phyloP scores from a whole-genome alignment of 768 basidiomycete species.

The Podaxis sp. region DNA sequence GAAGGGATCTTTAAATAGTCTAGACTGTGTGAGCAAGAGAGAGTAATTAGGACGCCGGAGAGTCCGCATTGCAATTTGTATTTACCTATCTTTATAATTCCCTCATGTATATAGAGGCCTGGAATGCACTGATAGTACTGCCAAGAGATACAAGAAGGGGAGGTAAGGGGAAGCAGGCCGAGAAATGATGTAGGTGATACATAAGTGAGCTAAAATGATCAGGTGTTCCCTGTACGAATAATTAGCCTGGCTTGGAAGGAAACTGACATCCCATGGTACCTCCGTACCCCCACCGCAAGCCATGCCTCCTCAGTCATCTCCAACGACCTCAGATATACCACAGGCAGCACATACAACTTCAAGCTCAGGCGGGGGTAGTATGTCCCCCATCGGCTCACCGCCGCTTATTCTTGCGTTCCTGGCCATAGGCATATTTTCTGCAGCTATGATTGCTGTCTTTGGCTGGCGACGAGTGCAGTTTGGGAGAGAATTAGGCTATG shows the following conservation, averaged over 20 bases:
- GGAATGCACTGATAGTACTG: neutral
- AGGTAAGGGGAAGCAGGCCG: neutral
- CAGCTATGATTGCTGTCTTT: constrained; percentile 48
- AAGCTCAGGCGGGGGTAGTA: neutral
- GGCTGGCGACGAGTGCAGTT: constrained; percentile 41
- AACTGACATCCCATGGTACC: constrained; percentile 11
- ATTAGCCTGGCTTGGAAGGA: constrained; percentile 6
- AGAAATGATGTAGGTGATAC: neutral
- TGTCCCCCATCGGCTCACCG: constrained; percentile 39
- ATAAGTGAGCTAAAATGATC: constrained; percentile 1
- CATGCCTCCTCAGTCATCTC: neutral
- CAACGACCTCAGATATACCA: neutral
- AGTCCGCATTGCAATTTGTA: neutral
- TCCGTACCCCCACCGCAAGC: constrained; percentile 10
- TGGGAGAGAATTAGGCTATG: constrained; percentile 6
- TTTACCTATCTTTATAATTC: neutral
- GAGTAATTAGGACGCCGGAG: neutral
- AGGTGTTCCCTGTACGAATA: constrained; percentile 5
- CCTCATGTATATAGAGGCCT: neutral
- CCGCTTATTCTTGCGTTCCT: constrained; percentile 62
- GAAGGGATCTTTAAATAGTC: constrained; percentile 41
- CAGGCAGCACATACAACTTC: constrained; percentile 5
- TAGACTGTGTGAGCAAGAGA: neutral
- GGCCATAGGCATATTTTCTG: constrained; percentile 53
- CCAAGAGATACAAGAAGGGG: neutral